Conservation (phyloP, 257 asterid genomes). For the Nicotiana obtusifolia region DNA sequence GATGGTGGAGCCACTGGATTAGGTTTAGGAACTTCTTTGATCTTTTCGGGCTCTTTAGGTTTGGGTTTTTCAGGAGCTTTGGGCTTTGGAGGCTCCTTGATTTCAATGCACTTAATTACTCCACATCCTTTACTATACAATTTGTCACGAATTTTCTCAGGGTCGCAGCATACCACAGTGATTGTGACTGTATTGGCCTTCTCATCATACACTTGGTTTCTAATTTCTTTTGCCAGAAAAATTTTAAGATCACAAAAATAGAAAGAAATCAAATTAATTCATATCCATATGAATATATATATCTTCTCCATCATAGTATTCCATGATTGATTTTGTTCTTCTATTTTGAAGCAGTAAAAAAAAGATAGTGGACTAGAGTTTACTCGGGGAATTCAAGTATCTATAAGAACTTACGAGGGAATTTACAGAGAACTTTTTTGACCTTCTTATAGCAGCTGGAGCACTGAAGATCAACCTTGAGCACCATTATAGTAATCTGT, state of each 20-base stretch:
- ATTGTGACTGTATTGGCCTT: constrained; percentile 51
- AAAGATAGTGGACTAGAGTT: no score
- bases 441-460: constrained; percentile 75
- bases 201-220: constrained; percentile 65
- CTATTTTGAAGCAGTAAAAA: no score
- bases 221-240: constrained; percentile 51
- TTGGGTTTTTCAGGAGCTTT: constrained; percentile 21
- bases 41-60: constrained; percentile 20
- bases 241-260: neutral
- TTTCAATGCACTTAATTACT: constrained; percentile 56
- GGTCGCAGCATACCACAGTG: constrained; percentile 68
- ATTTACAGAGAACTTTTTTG: constrained; percentile 65
- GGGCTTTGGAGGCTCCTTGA: constrained; percentile 23
- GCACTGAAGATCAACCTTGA: constrained; percentile 78
- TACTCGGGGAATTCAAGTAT: no score
- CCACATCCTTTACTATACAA: constrained; percentile 46
- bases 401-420: constrained; percentile 57
- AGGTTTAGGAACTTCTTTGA: constrained; percentile 14
- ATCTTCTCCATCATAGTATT: neutral
- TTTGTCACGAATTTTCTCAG: constrained; percentile 71
- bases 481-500: constrained; percentile 57
- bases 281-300: neutral
- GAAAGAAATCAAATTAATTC: neutral
- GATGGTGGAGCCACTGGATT: neutral
- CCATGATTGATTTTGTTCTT: neutral